A percentile compares a stretch with the other conserved stretches of the same genome.
Evolutionary conservation across 768 basidiomycete genomes (phyloP).

Genomic region (Suillus plorans): DNA sequence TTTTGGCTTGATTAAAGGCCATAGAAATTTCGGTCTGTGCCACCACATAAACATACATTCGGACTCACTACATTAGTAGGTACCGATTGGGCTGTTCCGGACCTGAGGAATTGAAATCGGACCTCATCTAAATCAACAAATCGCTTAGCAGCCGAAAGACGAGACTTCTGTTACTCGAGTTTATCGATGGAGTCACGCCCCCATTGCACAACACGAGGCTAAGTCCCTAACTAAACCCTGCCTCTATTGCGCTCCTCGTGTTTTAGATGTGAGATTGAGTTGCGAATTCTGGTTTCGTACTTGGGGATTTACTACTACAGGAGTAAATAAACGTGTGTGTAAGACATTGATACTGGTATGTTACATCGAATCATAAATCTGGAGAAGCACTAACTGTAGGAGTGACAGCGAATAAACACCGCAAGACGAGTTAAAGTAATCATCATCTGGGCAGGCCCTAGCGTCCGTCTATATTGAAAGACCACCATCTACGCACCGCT

Average conservation of each 20-base stretch:
- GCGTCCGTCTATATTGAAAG: background rate
- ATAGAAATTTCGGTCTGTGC: background rate
- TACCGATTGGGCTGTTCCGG: background rate
- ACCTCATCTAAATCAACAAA: background rate
- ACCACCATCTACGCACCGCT: background rate
- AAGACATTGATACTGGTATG: background rate
- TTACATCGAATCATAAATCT: background rate
- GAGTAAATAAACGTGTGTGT: background rate
- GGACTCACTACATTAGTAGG: background rate
- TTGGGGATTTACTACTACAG: background rate
- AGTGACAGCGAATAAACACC: background rate
- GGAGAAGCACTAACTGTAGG: background rate
- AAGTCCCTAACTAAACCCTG: background rate
- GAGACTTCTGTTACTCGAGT: background rate
- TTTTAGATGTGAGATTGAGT: background rate
- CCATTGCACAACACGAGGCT: background rate
- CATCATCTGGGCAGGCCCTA: background rate
- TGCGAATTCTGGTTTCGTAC: background rate
- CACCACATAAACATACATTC: background rate
- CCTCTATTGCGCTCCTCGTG: background rate
- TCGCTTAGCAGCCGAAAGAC: background rate
- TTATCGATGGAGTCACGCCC: background rate
- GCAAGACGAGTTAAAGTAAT: background rate
- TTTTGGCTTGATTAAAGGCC: background rate
- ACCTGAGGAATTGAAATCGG: background rate